Percentiles rank a stretch among this genome's conserved stretches.
Evolutionary conservation across 1,284 basidiomycete genomes (phyloP).

Genomic region (Fomitopsis schrenkii): DNA sequence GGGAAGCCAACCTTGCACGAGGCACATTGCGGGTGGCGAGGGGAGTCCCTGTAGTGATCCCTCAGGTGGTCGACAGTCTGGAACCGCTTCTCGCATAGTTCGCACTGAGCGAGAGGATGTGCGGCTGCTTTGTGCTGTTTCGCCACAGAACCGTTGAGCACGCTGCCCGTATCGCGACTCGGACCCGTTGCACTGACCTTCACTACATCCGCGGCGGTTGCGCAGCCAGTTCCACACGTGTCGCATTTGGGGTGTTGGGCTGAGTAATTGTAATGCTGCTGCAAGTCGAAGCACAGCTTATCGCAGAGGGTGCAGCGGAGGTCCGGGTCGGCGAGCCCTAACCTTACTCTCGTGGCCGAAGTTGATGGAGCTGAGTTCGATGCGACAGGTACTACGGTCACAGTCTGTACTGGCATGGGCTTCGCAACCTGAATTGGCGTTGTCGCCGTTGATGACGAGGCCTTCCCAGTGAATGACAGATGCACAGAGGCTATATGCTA

Average conservation of each 20-base stretch:
- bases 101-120: constrained; percentile 5
- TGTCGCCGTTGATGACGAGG: neutral
- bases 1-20: constrained; percentile 14
- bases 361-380: neutral
- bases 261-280: neutral
- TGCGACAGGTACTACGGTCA: neutral
- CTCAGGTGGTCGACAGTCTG: neutral
- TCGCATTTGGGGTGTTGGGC: neutral
- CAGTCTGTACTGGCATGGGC: neutral
- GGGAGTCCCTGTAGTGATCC: constrained; percentile 13
- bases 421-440: neutral
- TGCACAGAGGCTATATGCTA: neutral
- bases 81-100: constrained; percentile 5
- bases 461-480: neutral
- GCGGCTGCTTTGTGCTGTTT: constrained; percentile 6
- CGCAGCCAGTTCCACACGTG: neutral
- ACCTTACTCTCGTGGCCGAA: neutral
- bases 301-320: neutral
- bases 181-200: neutral
- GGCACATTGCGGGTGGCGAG: constrained; percentile 13
- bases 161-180: neutral
- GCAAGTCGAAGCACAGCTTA: neutral
- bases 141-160: too few species aligned
- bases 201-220: neutral
- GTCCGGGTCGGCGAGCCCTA: neutral